Conservation (phyloP, 139 green algal species). For the Chlorella vulgaris region DNA sequence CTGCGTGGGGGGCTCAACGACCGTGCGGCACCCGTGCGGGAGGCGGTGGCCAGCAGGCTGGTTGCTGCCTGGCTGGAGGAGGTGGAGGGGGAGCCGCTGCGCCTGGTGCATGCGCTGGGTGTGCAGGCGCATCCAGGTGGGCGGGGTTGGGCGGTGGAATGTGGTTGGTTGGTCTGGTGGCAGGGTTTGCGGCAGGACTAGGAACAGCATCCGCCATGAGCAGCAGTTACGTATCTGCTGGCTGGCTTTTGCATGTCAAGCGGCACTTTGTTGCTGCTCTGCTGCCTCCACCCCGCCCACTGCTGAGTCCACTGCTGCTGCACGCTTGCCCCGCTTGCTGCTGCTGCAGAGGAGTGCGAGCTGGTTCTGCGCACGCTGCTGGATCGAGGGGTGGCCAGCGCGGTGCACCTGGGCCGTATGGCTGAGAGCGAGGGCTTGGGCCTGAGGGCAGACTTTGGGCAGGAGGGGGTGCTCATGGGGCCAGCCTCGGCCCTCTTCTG, state of each 20-base stretch:
- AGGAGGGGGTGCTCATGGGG: neutral
- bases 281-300: no score
- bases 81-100: constrained; percentile 41
- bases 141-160: neutral
- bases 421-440: constrained; percentile 32
- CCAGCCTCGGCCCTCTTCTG: constrained; percentile 10
- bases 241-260: no score
- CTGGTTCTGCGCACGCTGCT: constrained; percentile 53
- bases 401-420: constrained; percentile 34
- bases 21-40: constrained; percentile 34
- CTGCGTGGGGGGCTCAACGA: constrained; percentile 60
- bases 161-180: no score
- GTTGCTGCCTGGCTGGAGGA: constrained; percentile 56
- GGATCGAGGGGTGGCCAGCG: constrained; percentile 23
- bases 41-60: constrained; percentile 36
- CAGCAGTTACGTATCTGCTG: no score
- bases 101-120: constrained; percentile 52
- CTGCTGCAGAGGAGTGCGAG: constrained; percentile 46
- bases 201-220: no score
- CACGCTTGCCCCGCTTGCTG: no score
- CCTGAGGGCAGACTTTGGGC: constrained; percentile 38
- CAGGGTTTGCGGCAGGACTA: neutral
- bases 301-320: no score
- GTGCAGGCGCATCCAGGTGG: constrained; percentile 39
- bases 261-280: no score